Percentiles rank a stretch among this genome's conserved stretches.
Conservation (phyloP, 2,329 filamentous ascomycete genomes). For the Colletotrichum falcatum region DNA sequence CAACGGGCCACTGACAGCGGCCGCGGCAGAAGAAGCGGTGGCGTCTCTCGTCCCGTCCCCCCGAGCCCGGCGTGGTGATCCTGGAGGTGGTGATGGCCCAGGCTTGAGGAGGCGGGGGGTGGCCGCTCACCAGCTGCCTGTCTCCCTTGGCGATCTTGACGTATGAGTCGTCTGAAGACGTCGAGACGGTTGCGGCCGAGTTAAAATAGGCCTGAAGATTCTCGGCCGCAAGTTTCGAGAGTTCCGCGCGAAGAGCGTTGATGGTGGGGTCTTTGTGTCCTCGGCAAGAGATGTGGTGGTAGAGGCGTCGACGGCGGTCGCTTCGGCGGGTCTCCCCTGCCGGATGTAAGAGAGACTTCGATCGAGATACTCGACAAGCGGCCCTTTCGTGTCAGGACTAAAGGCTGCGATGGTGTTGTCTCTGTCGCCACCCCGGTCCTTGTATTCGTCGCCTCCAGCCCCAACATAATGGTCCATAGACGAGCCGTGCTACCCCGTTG, state of each 20-base stretch:
- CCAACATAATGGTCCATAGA: conserved; percentile 13
- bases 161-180: conserved; percentile 39
- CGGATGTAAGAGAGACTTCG: conserved; percentile 60
- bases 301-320: background rate
- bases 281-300: background rate
- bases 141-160: conserved; percentile 43
- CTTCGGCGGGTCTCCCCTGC: conserved; percentile 41
- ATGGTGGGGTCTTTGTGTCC: conserved; percentile 19
- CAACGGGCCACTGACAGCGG: conserved; percentile 5
- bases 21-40: too few species aligned
- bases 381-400: conserved; percentile 57
- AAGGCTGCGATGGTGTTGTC: conserved; percentile 17
- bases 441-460: background rate
- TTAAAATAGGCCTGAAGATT: conserved; percentile 45
- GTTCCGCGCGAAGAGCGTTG: conserved; percentile 42
- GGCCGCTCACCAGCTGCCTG: conserved; percentile 39
- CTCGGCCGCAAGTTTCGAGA: conserved; percentile 50
- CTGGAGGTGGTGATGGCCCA: conserved; percentile 4
- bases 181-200: conserved; percentile 10
- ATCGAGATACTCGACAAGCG: conserved; percentile 62
- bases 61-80: conserved; percentile 10
- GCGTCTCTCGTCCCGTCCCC: conserved; percentile 30
- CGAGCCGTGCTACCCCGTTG: conserved; percentile 11
- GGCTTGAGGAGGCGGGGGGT: background rate
- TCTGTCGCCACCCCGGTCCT: conserved; percentile 10